These are phyloP conservation scores for Chenopodium album DNA, from an alignment of 148 eudicot genomes.

Conservation along the genomic window DNA sequence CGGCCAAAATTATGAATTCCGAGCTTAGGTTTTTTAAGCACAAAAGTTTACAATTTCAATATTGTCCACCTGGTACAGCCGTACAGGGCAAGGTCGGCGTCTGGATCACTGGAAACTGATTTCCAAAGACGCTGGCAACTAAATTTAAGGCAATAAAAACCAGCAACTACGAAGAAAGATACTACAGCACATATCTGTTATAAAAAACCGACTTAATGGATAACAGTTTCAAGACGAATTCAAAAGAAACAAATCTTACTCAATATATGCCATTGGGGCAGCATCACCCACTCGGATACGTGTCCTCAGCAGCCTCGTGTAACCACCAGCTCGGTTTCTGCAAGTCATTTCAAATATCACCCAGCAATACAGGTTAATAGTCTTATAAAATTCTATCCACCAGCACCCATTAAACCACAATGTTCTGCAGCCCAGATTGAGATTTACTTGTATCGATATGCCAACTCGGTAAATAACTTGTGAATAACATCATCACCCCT, in stretches of 20 bases:
- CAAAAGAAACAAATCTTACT: constrained; percentile 45
- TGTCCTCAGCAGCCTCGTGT: constrained; percentile 88
- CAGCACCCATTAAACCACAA: background rate
- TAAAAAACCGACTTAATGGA: background rate
- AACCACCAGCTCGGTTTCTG: constrained; percentile 96
- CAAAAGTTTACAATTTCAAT: background rate
- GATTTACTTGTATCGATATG: constrained; percentile 87
- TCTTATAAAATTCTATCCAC: background rate
- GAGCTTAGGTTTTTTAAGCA: background rate
- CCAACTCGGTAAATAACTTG: constrained; percentile 86
- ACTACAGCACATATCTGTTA: background rate
- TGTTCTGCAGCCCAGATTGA: constrained; percentile 18
- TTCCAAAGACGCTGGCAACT: too few relatives aligned
- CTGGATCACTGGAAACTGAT: too few relatives aligned
- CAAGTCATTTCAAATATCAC: constrained; percentile 11
- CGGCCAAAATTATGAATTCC: background rate
- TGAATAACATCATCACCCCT: constrained; percentile 95
- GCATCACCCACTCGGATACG: constrained; percentile 97
- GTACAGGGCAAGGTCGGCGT: too few relatives aligned
- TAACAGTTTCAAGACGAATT: background rate
- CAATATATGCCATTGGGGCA: constrained; percentile 97
- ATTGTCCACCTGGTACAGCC: too few relatives aligned
- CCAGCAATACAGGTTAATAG: background rate
- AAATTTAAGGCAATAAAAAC: too few relatives aligned
- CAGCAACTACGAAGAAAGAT: background rate